Evolutionary conservation across 139 green algal species (phyloP).

Genomic region (Tetratostichococcus sp.): DNA sequence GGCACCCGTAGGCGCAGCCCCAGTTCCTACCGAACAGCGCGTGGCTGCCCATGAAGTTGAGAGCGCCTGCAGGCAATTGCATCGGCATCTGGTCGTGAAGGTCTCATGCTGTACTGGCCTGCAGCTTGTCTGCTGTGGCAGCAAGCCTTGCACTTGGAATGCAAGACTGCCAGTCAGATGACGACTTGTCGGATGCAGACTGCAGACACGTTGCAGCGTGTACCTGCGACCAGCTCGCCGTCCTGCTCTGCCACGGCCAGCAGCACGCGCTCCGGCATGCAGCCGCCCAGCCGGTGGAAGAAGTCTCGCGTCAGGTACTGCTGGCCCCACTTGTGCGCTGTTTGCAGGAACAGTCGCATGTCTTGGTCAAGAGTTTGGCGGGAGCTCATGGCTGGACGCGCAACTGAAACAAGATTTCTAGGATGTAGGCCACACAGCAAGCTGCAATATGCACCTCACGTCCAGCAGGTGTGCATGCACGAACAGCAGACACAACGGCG

Average conservation of each 20-base stretch:
- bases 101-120: no score
- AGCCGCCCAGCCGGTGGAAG: slow-evolving; percentile 70
- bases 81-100: no score
- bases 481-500: no score
- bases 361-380: slow-evolving; percentile 5
- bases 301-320: slow-evolving; percentile 87
- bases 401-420: no score
- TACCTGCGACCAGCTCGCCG: slow-evolving; percentile 2
- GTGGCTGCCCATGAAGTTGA: slow-evolving; percentile 86
- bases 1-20: slow-evolving; percentile 56
- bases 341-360: background rate
- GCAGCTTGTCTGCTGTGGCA: no score
- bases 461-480: no score
- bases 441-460: no score
- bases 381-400: background rate
- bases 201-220: no score
- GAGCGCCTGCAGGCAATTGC: slow-evolving; percentile 67
- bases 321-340: slow-evolving; percentile 75
- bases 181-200: no score
- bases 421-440: no score
- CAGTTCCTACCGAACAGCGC: slow-evolving; percentile 88
- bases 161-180: no score
- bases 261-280: slow-evolving; percentile 66
- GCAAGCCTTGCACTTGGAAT: no score
- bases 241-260: slow-evolving; percentile 73